These are phyloP conservation scores for Wolfiporia cocos DNA, from an alignment of 1,284 basidiomycete genomes.

Conservation along the genomic window DNA sequence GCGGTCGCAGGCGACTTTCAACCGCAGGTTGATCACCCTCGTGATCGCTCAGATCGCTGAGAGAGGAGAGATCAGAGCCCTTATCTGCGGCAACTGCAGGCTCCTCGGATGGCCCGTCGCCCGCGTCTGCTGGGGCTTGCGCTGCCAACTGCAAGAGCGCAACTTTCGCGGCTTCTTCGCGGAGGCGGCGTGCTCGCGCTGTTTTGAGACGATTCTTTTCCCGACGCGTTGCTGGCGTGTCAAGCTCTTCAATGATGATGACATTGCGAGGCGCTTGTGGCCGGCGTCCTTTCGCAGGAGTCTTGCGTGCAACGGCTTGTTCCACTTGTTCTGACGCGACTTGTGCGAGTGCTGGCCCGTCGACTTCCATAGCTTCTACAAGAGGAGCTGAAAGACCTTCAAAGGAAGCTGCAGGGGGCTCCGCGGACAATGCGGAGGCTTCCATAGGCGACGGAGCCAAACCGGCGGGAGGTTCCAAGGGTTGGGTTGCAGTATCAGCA, in stretches of 20 bases:
- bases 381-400: neutral
- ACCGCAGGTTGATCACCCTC: too few species aligned
- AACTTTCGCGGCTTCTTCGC: conserved; percentile 6
- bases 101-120: neutral
- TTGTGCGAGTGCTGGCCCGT: neutral
- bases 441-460: neutral
- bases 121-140: neutral
- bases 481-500: neutral
- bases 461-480: neutral
- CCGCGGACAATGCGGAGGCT: neutral
- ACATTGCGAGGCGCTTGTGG: conserved; percentile 5
- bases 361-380: conserved; percentile 4
- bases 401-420: neutral
- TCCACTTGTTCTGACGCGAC: neutral
- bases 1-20: neutral
- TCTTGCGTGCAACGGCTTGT: neutral
- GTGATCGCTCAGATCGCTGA: conserved; percentile 24
- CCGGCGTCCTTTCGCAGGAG: neutral
- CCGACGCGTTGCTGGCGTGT: conserved; percentile 58
- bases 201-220: conserved; percentile 34
- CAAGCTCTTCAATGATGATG: conserved; percentile 60
- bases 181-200: neutral
- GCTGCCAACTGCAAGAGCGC: neutral
- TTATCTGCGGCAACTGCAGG: conserved; percentile 6
- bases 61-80: conserved; percentile 26